These are phyloP conservation scores for Jacaranda mimosifolia DNA, from an alignment of 257 asterid genomes.

Conservation along the genomic window DNA sequence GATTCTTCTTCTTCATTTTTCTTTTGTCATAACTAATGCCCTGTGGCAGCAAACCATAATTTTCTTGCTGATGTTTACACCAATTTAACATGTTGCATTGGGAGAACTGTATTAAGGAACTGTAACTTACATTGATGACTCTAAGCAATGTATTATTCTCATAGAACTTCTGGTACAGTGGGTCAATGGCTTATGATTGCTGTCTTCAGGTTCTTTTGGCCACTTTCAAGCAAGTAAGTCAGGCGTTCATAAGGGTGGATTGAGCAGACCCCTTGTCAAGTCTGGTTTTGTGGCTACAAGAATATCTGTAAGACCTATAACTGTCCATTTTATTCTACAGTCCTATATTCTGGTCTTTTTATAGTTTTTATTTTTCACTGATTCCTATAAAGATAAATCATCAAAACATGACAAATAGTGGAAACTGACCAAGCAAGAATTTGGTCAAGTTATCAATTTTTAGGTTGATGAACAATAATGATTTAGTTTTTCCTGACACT, in stretches of 20 bases:
- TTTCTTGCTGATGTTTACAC: constrained; percentile 1
- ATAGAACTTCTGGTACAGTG: constrained; percentile 5
- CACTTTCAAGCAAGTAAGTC: constrained; percentile 98
- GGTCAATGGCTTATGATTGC: constrained; percentile 18
- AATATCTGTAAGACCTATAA: constrained; percentile 75
- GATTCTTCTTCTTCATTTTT: too few relatives aligned
- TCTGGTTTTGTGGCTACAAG: constrained; percentile 98
- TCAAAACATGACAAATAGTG: not conserved
- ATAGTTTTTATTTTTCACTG: not conserved
- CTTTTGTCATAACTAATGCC: not conserved
- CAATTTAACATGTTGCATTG: constrained; percentile 11
- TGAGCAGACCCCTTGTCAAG: constrained; percentile 76
- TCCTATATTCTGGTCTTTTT: constrained; percentile 9
- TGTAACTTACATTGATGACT: not conserved
- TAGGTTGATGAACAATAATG: not conserved
- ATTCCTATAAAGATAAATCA: not conserved
- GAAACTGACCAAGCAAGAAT: not conserved
- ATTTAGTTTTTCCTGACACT: too few relatives aligned
- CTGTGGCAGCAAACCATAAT: constrained; percentile 21
- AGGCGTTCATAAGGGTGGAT: constrained; percentile 93
- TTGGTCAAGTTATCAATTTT: constrained; percentile 10
- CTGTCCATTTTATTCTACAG: constrained; percentile 21
- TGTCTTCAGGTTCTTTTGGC: constrained; percentile 87
- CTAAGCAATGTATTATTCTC: constrained; percentile 23
- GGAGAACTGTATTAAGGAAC: constrained; percentile 8